Conservation (phyloP, 495 filamentous ascomycete genomes). For the Penicilliopsis zonata region DNA sequence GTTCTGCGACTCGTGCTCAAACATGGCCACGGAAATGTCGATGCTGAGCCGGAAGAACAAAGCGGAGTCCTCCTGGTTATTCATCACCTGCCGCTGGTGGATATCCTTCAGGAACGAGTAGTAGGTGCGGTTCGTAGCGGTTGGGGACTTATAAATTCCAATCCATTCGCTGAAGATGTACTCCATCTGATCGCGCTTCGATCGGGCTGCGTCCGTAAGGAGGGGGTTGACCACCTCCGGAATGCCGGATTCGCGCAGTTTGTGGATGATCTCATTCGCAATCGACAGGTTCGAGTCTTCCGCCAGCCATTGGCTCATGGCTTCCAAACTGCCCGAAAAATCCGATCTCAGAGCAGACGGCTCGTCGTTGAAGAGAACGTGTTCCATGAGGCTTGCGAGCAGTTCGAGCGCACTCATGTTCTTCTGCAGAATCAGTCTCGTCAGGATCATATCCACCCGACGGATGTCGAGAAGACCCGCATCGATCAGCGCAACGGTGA, state of each 20-base stretch:
- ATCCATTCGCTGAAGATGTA: slow-evolving; percentile 95
- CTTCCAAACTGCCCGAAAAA: slow-evolving; percentile 71
- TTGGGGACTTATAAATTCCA: slow-evolving; percentile 61
- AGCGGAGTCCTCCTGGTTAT: slow-evolving; percentile 57
- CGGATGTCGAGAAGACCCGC: slow-evolving; percentile 63
- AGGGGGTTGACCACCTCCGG: slow-evolving; percentile 36
- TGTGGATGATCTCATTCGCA: slow-evolving; percentile 58
- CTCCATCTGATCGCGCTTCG: slow-evolving; percentile 70
- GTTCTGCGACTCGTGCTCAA: slow-evolving; percentile 52
- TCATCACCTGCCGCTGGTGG: slow-evolving; percentile 57
- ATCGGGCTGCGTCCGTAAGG: slow-evolving; percentile 35
- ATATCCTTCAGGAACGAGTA: slow-evolving; percentile 77
- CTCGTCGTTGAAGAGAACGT: slow-evolving; percentile 62
- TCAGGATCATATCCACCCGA: slow-evolving; percentile 64
- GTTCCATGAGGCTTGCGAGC: slow-evolving; percentile 61
- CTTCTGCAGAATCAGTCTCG: slow-evolving; percentile 55
- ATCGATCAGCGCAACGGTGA: slow-evolving; percentile 67
- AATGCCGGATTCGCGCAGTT: slow-evolving; percentile 52
- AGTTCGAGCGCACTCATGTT: slow-evolving; percentile 62
- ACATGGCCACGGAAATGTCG: slow-evolving; percentile 63
- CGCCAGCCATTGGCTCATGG: slow-evolving; percentile 67
- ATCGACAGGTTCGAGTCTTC: slow-evolving; percentile 56
- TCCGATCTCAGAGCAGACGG: slow-evolving; percentile 71
- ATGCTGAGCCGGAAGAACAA: slow-evolving; percentile 73
- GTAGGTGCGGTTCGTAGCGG: slow-evolving; percentile 56